Percentiles rank a stretch among this genome's conserved stretches.
phyloP scores from a whole-genome alignment of 2,329 filamentous ascomycete genomes.

The Hawksworthiomyces lignivorus region DNA sequence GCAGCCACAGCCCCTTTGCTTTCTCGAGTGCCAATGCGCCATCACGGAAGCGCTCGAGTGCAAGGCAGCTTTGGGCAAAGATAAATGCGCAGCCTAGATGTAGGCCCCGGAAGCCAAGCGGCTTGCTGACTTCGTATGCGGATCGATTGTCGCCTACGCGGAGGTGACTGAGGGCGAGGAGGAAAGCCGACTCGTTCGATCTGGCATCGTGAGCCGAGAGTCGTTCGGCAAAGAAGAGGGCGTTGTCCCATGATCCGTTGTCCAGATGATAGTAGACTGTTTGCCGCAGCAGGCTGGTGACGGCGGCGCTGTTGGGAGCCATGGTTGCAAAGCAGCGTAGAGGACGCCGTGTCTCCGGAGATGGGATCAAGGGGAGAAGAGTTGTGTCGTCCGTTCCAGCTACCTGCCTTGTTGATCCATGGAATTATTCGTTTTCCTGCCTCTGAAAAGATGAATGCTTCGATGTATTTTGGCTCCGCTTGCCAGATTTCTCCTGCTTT shows the following conservation, averaged over 20 bases:
- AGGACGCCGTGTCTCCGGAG: not conserved
- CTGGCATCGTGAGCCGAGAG: conserved; percentile 77
- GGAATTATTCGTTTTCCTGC: too few relatives aligned
- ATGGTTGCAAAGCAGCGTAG: conserved; percentile 26
- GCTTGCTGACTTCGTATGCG: conserved; percentile 75
- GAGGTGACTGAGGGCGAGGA: conserved; percentile 78
- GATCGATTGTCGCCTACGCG: conserved; percentile 76
- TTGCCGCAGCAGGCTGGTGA: conserved; percentile 49
- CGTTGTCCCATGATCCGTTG: conserved; percentile 81
- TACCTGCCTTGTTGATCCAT: conserved; percentile 14
- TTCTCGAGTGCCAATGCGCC: conserved; percentile 81
- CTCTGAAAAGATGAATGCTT: too few relatives aligned
- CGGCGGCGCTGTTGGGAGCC: conserved; percentile 44
- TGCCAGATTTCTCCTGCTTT: too few relatives aligned
- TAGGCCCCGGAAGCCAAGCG: conserved; percentile 58
- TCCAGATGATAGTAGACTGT: conserved; percentile 68
- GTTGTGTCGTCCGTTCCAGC: conserved; percentile 6
- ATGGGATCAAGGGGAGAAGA: not conserved
- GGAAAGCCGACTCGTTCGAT: conserved; percentile 70
- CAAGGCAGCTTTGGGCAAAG: conserved; percentile 82
- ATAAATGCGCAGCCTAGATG: conserved; percentile 87
- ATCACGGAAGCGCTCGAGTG: conserved; percentile 69
- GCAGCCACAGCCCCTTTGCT: conserved; percentile 65
- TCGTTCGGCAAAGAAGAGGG: conserved; percentile 86
- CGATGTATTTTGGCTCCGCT: too few relatives aligned